Evolutionary conservation across 2,329 filamentous ascomycete genomes (phyloP), one percentile per base, ranked within the genome.

Genomic region (Xenosphaeropsis pyriputrescens): DNA sequence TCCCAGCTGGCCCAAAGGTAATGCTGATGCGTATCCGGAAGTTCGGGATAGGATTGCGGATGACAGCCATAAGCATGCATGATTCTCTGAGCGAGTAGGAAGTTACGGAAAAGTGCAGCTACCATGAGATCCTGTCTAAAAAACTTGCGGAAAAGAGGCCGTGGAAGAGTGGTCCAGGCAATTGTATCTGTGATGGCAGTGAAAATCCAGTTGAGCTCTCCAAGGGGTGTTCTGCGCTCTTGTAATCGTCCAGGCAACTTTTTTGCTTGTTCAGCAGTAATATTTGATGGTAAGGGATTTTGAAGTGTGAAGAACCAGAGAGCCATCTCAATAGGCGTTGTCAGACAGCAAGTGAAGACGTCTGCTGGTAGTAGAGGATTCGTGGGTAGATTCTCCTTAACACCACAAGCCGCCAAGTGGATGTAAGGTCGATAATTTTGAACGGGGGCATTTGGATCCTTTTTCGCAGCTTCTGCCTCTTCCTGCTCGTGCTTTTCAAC

Each of bases 151-250:
- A 98, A 98, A 9, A 95, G 64, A 15, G 86, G 75, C 34, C 89
- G 80, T 3, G 88, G 85, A 4, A 98, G 64, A 5, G 85, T 93
- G 22, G 93, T 96, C 91, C 91, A 98, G 0, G 91, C 91, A 50
- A 98, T 98, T 1, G 89, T 96, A 56, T 98, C 91, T 0, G 91
- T 98, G 46, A 98, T 96, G 39, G 91, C 91, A 1, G 91, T 98
- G 54, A 98, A 96, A 29, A 98, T 98, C 91, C 91, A 98, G 53
- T 98, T 98, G 12, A 98, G 67, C 61, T 98, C 91, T 44, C 91
- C 91, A 26, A 98, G 70, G 7, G 91, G 91, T 36, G 91, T 96
- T 52, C 91, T 72, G 42, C 91, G 74, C 59, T 98, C 91, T 53
- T 94, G 89, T 32, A 96, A 72, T 44, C 86, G 79, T 26, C 91